A percentile compares a stretch with the other conserved stretches of the same genome.
These are phyloP conservation scores for Rhizophagus prolifer DNA, from an alignment of 192 early-diverging fungal species.

Conservation along the genomic window DNA sequence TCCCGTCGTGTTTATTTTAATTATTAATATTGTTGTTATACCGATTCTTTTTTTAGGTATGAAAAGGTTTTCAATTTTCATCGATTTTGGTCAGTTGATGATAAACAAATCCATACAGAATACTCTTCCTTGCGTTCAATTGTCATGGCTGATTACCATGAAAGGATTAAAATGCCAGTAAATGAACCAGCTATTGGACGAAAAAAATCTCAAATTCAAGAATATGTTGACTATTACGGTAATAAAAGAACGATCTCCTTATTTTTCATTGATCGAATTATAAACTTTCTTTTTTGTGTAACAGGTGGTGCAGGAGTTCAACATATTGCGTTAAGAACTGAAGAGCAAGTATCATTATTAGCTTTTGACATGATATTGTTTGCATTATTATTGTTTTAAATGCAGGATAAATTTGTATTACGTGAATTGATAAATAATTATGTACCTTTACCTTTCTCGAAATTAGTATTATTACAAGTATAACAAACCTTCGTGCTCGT, in stretches of 20 bases:
- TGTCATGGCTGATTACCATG: constrained; percentile 92
- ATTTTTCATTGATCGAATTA: background rate
- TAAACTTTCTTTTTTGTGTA: background rate
- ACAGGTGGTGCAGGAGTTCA: constrained; percentile 75
- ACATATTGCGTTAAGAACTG: constrained; percentile 92
- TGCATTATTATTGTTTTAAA: background rate
- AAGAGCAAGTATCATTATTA: constrained; percentile 33
- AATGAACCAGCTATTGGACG: constrained; percentile 94
- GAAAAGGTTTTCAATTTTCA: constrained; percentile 93
- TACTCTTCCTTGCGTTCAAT: constrained; percentile 93
- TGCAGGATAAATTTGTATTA: too few relatives aligned
- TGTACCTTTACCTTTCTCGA: background rate
- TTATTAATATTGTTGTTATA: background rate
- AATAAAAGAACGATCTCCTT: constrained; percentile 4
- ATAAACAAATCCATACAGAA: constrained; percentile 93
- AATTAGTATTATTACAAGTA: constrained; percentile 75
- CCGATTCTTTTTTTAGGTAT: constrained; percentile 47
- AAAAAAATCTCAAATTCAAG: constrained; percentile 96
- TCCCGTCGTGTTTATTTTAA: background rate
- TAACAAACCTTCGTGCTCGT: constrained; percentile 76
- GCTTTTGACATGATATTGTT: background rate
- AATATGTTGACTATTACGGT: constrained; percentile 85
- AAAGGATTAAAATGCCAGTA: constrained; percentile 95
- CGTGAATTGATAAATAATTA: background rate
- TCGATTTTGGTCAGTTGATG: constrained; percentile 98